Percentiles rank a stretch among this genome's conserved stretches.
Evolutionary conservation across 805 yeast genomes (phyloP).

Genomic region (Ogataea polymorpha): DNA sequence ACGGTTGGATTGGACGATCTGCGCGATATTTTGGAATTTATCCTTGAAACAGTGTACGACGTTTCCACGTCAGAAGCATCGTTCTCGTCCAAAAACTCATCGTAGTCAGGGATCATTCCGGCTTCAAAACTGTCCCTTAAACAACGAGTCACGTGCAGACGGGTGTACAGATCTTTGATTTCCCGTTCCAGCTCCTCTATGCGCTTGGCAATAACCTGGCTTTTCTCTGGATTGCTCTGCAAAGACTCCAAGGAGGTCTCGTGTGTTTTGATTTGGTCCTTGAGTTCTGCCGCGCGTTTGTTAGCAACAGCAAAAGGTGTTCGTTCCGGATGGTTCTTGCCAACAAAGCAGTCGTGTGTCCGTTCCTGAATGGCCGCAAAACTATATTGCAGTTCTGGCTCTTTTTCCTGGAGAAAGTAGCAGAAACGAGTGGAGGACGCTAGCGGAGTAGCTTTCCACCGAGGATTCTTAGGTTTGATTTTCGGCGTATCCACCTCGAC

Average conservation of each 20-base stretch:
- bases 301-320: conserved; percentile 48
- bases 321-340: conserved; percentile 50
- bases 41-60: conserved; percentile 13
- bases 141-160: conserved; percentile 24
- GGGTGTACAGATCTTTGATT: conserved; percentile 32
- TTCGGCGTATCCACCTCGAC: conserved; percentile 60
- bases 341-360: conserved; percentile 67
- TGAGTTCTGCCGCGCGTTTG: conserved; percentile 38
- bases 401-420: conserved; percentile 52
- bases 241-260: conserved; percentile 27
- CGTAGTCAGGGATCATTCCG: conserved; percentile 27
- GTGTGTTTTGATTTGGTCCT: conserved; percentile 34
- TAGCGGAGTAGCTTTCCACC: conserved; percentile 51
- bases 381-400: conserved; percentile 45
- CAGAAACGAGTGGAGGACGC: conserved; percentile 55
- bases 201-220: conserved; percentile 11
- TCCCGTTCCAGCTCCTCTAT: conserved; percentile 25
- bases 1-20: conserved; percentile 16
- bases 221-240: background rate
- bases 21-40: conserved; percentile 19
- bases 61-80: conserved; percentile 24
- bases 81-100: conserved; percentile 23
- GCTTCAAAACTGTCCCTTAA: conserved; percentile 24
- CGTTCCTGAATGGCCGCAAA: conserved; percentile 52
- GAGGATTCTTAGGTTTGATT: conserved; percentile 34